Conservation (phyloP, 352 stramenopile species). For the Thraustochytrium sp. region DNA sequence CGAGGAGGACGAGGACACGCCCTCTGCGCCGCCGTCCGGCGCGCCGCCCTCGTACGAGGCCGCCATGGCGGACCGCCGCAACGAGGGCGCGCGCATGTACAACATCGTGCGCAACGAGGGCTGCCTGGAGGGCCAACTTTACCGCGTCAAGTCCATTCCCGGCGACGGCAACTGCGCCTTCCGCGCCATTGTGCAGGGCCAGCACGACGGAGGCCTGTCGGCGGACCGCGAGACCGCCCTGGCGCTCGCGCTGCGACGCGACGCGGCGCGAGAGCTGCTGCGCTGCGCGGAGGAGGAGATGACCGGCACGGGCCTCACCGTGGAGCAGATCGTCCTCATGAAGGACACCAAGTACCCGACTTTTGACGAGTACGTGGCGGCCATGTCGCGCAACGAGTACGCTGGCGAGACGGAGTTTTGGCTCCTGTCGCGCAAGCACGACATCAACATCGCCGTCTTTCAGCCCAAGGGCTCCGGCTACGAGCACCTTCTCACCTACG, state of each 20-base stretch:
- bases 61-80: neutral
- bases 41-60: neutral
- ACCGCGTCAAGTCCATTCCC: slow-evolving; percentile 25
- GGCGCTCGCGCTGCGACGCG: neutral
- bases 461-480: slow-evolving; percentile 11
- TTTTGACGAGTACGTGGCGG: slow-evolving; percentile 31
- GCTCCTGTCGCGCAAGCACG: slow-evolving; percentile 9
- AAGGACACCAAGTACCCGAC: slow-evolving; percentile 41
- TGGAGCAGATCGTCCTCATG: slow-evolving; percentile 43
- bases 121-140: neutral
- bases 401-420: slow-evolving; percentile 43
- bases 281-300: slow-evolving; percentile 38
- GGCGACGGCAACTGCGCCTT: slow-evolving; percentile 42
- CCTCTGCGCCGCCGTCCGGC: neutral
- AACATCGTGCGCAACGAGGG: no score
- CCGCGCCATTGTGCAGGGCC: slow-evolving; percentile 28
- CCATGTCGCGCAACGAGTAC: slow-evolving; percentile 32
- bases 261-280: neutral
- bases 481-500: slow-evolving; percentile 36
- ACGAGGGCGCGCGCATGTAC: no score
- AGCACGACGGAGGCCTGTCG: neutral
- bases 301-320: slow-evolving; percentile 36
- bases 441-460: slow-evolving; percentile 34
- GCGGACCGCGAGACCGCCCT: neutral
- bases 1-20: neutral